Evolutionary conservation across 805 yeast species (phyloP), one percentile per base, ranked within the genome.

Genomic region (Kodamaea restingae): DNA sequence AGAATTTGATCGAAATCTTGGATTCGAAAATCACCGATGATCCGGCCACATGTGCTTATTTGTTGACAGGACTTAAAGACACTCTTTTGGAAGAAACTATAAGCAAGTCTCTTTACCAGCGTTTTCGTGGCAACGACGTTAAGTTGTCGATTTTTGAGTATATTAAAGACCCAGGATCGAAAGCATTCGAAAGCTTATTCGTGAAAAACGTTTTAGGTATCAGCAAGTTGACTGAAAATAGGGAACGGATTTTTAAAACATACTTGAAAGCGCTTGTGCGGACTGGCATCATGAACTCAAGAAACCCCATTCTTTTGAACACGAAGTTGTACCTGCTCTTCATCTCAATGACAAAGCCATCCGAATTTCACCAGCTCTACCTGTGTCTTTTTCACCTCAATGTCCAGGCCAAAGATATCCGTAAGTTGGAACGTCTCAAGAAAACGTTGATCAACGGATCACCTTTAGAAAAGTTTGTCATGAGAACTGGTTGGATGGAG

Each of bases 401-500:
- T 41, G 51, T 67, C 28, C 61, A 56, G 35, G 52, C 68, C 7
- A 40, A 42, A n/a, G 39, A 48, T n/a, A 15, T 40, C 2, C 25
- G 36, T 7, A 36, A 40, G 4, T 39, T 56, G 26, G 39, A 50
- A 14, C 20, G 31, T 1, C 30, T 67, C 22, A 60, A 58, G 32
- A 40, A 45, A 15, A 41, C 48, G 6, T 52, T 67, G 15, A 38
- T 50, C 15, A 41, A 39, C 5, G 70, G 73, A 5, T 48, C 61
- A 1, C 51, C 56, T 22, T 27, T 60, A 11, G 71, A 65, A 3
- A 53, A 52, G 32, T 59, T 57, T 38, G 54, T 65, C 4, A 57
- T 55, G 7, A 46, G 70, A 33, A 65, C 73, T 2, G 73, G 73
- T 1, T 48, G 56, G 36, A 35, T 61, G 4, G 47, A 56, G 24